Base-by-base conservation (phyloP, 257 asterid species). In the Sherardia arvensis region DNA sequence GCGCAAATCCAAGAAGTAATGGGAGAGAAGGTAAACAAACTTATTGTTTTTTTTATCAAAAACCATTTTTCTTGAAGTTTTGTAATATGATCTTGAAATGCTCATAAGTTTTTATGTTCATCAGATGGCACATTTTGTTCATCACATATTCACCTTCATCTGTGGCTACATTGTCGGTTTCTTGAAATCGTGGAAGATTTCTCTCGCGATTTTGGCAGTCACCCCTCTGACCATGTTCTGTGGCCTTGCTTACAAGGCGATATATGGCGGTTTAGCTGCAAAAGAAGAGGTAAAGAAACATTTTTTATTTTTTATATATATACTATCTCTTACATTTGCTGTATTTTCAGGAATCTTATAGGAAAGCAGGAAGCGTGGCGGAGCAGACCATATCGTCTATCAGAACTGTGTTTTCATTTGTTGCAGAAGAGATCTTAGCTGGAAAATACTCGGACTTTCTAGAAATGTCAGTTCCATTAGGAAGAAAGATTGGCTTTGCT, bases 1-100 rank as follows among this genome's bases (percentile, higher is more conserved):
- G 95, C 95, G 59, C 94, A 84, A 69, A 89, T 89, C 63, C 95
- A 89, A 77, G 97, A 87, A 84, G 91, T 89, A 43, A 86, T 87
- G 94, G 87, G 94, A 23, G 95, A 89, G 56, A 89, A 89, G 95
- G 97, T 89, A 66, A 32, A n/a, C 22, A n/a, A 70, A 15, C 14
- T n/a, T n/a, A n/a, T n/a, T n/a, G n/a, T n/a, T n/a, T n/a, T 43
- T 3, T 18, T 15, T 58, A 9, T n/a, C 55, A 21, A 49, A 17
- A 6, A 27, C 40, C 59, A 40, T 5, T 70, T 25, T 36, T 51
- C 60, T 53, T 26, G n/a, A 18, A 45, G 28, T 17, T 54, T 15
- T 40, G 14, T 7, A n/a, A n/a, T n/a, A 4, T 49, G 51, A 65
- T 28, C 27, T 34, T 33, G 15, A 43, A 54, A 21, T 29, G n/a